Percentiles rank a stretch among this genome's conserved stretches.
Conservation (phyloP, 148 eudicot genomes). For the Cornus controversa region DNA sequence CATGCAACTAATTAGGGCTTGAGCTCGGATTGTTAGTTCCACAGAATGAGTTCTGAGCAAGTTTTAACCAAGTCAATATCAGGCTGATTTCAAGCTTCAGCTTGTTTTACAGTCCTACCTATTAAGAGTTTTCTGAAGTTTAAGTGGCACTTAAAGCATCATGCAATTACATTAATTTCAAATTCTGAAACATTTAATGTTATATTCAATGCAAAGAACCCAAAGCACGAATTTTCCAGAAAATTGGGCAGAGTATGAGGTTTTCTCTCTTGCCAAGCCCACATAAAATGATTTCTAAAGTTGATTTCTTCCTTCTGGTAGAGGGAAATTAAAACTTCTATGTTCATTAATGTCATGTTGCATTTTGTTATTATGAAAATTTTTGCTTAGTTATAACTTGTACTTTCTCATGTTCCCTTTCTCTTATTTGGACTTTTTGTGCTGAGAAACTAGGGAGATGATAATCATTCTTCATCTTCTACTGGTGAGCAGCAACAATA, state of each 20-base stretch:
- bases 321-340: background rate
- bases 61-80: too few relatives aligned
- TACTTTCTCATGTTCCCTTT: background rate
- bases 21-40: too few relatives aligned
- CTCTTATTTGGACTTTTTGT: conserved; percentile 9
- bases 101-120: too few relatives aligned
- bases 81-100: too few relatives aligned
- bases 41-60: too few relatives aligned
- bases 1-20: too few relatives aligned
- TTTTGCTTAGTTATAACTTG: background rate
- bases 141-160: too few relatives aligned
- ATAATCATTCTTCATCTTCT: conserved; percentile 33
- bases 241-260: background rate
- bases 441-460: conserved; percentile 51
- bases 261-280: background rate
- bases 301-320: background rate
- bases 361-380: background rate
- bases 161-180: too few relatives aligned
- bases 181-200: too few relatives aligned
- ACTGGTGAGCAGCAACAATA: conserved; percentile 29
- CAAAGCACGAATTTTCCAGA: too few relatives aligned
- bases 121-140: too few relatives aligned
- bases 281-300: background rate
- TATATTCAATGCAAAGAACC: too few relatives aligned
- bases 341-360: background rate